Percentiles rank a stretch among this genome's conserved stretches.
Conservation (phyloP, 2,329 filamentous ascomycete species). For the Lachnellula hyalina region DNA sequence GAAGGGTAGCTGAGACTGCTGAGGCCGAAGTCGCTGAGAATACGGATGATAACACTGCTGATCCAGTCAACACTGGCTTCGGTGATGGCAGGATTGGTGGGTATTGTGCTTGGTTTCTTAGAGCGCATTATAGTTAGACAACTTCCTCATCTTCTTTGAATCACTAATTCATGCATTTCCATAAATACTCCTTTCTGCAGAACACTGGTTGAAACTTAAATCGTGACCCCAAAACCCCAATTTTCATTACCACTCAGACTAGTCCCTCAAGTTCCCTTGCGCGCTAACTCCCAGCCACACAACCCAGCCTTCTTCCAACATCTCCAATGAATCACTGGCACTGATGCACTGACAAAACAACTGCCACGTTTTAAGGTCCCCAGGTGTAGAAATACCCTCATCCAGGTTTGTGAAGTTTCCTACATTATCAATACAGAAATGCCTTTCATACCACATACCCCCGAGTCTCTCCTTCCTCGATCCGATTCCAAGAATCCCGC, state of each 20-base stretch:
- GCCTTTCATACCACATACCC: constrained; percentile 67
- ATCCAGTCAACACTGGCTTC: no score
- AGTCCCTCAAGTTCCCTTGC: background rate
- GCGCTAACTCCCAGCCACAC: constrained; percentile 4
- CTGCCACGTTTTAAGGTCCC: constrained; percentile 14
- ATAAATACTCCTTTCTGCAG: no score
- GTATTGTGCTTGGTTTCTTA: no score
- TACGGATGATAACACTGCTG: no score
- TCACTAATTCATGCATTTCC: no score
- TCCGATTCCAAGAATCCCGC: constrained; percentile 80
- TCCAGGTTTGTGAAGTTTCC: constrained; percentile 16
- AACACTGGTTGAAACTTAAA: no score
- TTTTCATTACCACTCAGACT: accelerated
- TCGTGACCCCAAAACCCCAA: no score
- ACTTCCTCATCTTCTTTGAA: no score
- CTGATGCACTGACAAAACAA: constrained; percentile 10
- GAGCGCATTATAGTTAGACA: no score
- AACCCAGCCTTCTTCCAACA: constrained; percentile 3
- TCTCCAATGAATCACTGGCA: constrained; percentile 13
- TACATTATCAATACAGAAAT: constrained; percentile 36
- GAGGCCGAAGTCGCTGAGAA: no score
- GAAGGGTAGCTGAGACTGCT: no score
- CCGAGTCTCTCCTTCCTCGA: constrained; percentile 72
- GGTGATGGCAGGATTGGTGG: no score
- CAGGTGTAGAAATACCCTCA: constrained; percentile 3